Conservation (phyloP, 1,139 yeast genomes). For the Candida pseudocylindracea region DNA sequence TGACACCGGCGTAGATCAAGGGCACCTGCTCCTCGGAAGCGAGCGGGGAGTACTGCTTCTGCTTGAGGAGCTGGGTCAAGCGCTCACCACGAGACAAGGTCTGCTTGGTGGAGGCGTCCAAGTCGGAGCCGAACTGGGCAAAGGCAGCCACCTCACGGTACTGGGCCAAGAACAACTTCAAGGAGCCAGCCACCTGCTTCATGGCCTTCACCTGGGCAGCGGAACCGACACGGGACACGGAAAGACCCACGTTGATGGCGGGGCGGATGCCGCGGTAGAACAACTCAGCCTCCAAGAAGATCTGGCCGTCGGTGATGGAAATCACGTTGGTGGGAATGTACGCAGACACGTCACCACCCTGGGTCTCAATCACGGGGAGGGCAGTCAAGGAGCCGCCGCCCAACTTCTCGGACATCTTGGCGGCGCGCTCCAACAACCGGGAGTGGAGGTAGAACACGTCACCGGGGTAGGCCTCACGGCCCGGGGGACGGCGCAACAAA, state of each 20-base stretch:
- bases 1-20: slow-evolving; percentile 96
- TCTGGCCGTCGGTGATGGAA: slow-evolving; percentile 95
- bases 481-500: slow-evolving; percentile 94
- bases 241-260: slow-evolving; percentile 98
- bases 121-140: slow-evolving; percentile 99
- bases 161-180: slow-evolving; percentile 99
- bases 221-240: slow-evolving; percentile 99
- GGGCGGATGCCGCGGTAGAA: slow-evolving; percentile 99
- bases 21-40: slow-evolving; percentile 99
- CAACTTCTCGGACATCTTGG: slow-evolving; percentile 76
- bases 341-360: slow-evolving; percentile 99
- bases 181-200: slow-evolving; percentile 99
- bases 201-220: slow-evolving; percentile 99
- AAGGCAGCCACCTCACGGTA: slow-evolving; percentile 99
- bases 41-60: slow-evolving; percentile 91
- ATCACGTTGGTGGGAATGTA: slow-evolving; percentile 94
- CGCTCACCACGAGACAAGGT: slow-evolving; percentile 99
- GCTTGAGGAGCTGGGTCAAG: slow-evolving; percentile 96
- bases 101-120: slow-evolving; percentile 99
- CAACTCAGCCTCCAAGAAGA: slow-evolving; percentile 97
- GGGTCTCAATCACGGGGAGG: slow-evolving; percentile 91
- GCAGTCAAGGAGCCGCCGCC: slow-evolving; percentile 96
- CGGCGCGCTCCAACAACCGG: slow-evolving; percentile 92
- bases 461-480: slow-evolving; percentile 96
- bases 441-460: slow-evolving; percentile 94